Evolutionary conservation across 1,139 yeast species (phyloP).

Genomic region (Candida gigantensis): DNA sequence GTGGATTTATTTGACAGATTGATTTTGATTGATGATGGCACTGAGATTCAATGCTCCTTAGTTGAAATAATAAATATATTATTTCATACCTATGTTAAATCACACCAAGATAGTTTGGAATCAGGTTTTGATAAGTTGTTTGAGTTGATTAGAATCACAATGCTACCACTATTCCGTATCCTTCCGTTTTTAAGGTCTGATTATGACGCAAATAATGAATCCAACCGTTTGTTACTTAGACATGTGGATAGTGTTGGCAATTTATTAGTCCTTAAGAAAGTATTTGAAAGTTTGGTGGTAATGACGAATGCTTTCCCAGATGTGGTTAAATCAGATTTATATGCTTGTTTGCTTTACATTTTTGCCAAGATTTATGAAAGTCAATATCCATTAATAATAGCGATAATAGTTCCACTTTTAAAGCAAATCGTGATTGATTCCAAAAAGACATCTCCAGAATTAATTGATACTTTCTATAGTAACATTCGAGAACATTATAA

Average conservation of each 20-base stretch:
- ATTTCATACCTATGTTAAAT: constrained; percentile 35
- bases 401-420: constrained; percentile 57
- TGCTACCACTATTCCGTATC: constrained; percentile 60
- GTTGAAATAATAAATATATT: constrained; percentile 56
- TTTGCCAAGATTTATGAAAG: constrained; percentile 61
- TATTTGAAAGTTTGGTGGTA: constrained; percentile 56
- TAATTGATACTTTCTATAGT: constrained; percentile 40
- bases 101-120: constrained; percentile 38
- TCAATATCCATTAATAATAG: constrained; percentile 46
- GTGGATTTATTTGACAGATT: constrained; percentile 76
- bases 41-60: constrained; percentile 52
- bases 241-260: constrained; percentile 38
- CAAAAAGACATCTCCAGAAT: constrained; percentile 25
- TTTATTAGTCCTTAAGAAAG: constrained; percentile 48
- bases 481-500: constrained; percentile 31
- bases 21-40: constrained; percentile 57
- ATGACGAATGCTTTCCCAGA: constrained; percentile 68
- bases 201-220: constrained; percentile 36
- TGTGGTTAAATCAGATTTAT: constrained; percentile 67
- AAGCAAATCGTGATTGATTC: constrained; percentile 47
- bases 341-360: constrained; percentile 66
- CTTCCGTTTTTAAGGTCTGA: constrained; percentile 62
- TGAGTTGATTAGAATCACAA: constrained; percentile 73
- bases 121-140: constrained; percentile 75
- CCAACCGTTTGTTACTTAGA: constrained; percentile 29